Conservation (phyloP, 345 rosid genomes). For the Microcos paniculata region DNA sequence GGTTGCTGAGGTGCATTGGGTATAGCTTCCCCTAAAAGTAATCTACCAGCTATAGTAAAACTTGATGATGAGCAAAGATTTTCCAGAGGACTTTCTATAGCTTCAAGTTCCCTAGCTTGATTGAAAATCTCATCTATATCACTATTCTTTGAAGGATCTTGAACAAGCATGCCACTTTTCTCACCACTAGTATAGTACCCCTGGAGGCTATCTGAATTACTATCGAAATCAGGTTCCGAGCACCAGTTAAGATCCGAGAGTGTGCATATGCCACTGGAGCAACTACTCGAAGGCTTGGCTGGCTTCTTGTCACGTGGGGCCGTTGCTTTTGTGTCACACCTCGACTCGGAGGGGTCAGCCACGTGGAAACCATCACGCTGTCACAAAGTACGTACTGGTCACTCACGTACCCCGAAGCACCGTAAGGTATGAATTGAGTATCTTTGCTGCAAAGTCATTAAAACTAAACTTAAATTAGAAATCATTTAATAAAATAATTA, state of each 20-base stretch:
- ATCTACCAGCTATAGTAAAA: conserved; percentile 78
- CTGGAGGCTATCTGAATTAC: conserved; percentile 77
- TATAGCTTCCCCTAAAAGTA: conserved; percentile 80
- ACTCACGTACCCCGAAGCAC: too few relatives aligned
- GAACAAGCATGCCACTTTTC: conserved; percentile 98
- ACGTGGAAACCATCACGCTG: too few relatives aligned
- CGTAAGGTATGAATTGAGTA: too few relatives aligned
- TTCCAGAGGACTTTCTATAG: conserved; percentile 82
- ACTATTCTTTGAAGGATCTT: conserved; percentile 74
- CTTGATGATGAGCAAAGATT: conserved; percentile 62
- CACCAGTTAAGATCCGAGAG: conserved; percentile 83
- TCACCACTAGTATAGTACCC: conserved; percentile 96
- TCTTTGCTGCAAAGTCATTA: too few relatives aligned
- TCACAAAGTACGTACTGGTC: too few relatives aligned
- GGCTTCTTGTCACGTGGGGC: conserved; percentile 75
- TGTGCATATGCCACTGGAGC: conserved; percentile 69
- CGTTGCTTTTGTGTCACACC: conserved; percentile 46
- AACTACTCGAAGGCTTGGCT: conserved; percentile 59
- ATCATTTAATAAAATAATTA: too few relatives aligned
- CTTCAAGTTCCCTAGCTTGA: conserved; percentile 86
- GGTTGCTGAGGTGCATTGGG: conserved; percentile 81
- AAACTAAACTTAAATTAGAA: too few relatives aligned
- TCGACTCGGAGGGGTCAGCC: too few relatives aligned
- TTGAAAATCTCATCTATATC: conserved; percentile 92
- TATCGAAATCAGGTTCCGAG: conserved; percentile 72